Evolutionary conservation across 352 stramenopile genomes (phyloP), one percentile per base, ranked within the genome.

Genomic region (Detonula confervacea): DNA sequence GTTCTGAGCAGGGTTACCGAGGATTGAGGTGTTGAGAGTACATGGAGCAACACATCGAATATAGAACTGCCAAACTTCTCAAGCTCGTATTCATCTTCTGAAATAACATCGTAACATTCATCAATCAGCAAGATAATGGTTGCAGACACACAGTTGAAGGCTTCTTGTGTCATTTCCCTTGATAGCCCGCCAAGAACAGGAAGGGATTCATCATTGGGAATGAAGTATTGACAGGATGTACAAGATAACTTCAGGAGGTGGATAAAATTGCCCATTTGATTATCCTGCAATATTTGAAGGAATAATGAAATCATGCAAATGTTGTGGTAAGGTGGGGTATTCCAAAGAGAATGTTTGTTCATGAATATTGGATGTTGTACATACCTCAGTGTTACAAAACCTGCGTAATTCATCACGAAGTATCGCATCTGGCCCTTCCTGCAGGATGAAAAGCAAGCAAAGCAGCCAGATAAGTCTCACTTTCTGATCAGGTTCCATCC

Each of bases 121-220:
- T 93, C 89, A 47, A 94, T 75, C 33, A 92, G 46, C 24, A 92
- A 47, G 72, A 89, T 94, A 8, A 82, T 79, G 33, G 87, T 73
- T 44, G 87, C 89, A 67, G 83, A 93, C 29, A 94, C 73, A 30
- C 84, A 91, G 61, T 93, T 94, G 63, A 91, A 94, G 27, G 75
- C 80, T 79, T 94, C 89, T 80, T 94, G 89, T 2, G 87, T 77
- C 11, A 93, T 71, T 70, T 85, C 77, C 18, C 78, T 85, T 24
- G 65, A 68, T 39, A 77, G 37, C 57, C 60, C 70, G 54, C 66
- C 77, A 25, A 85, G 27, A 14, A 77, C 62, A 14, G 20, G 52
- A 47, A 81, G 55, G 16, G 56, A 74, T 61, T 75, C 46, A 39
- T 72, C 47, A 49, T 22, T 18, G 39, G 89, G 79, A 68, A 90